Base-by-base conservation (phyloP, 192 early-diverging fungal species). In the Phlyctochytrium arcticum region DNA sequence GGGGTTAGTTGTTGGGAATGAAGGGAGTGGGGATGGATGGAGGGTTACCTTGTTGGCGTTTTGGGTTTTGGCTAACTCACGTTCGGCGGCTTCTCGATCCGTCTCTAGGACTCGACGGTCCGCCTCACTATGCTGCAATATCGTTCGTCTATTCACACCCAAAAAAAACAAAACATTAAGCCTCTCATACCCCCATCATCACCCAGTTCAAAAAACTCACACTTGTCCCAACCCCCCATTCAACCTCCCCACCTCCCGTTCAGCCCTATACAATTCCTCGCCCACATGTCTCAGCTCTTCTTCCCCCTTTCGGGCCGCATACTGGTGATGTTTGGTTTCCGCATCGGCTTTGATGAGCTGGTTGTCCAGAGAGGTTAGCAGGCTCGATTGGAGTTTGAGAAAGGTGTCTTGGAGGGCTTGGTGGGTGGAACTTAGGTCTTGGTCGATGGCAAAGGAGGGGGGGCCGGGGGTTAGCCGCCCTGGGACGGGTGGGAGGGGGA, bases 221-320 rank as follows among this genome's bases (percentile, higher is more conserved):
- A 75, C 53, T 29, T 32, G 58, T n/a, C 59, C 74, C 4, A 80
- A 29, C 15, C 54, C 57, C 10, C 63, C 64, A 36, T 83, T 83
- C 42, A 83, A 37, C 36, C 57, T 57, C 36, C 71, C 76, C n/a
- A 83, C 48, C 50, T 83, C 74, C 39, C 48, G 65, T 46, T 69
- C 74, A 8, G 71, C 68, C 62, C 68, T 75, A 34, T 71, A 79
- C 51, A 83, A 65, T 46, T 67, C 77, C 24, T 76, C 78, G 8
- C 74, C 79, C 15, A 75, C 36, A 19, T 56, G 35, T 37, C 63
- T 71, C 62, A 82, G 82, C 53, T 78, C 77, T 12, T 71, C 80
- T 39, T 59, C 64, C 29, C 64, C 72, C 48, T 65, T 26, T 33
- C 73, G 36, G 2, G 80, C 57, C 8, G 57, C 61, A 35, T 61